Evolutionary conservation across 1,284 basidiomycete species (phyloP).

Genomic region (Ganoderma resinaceum): DNA sequence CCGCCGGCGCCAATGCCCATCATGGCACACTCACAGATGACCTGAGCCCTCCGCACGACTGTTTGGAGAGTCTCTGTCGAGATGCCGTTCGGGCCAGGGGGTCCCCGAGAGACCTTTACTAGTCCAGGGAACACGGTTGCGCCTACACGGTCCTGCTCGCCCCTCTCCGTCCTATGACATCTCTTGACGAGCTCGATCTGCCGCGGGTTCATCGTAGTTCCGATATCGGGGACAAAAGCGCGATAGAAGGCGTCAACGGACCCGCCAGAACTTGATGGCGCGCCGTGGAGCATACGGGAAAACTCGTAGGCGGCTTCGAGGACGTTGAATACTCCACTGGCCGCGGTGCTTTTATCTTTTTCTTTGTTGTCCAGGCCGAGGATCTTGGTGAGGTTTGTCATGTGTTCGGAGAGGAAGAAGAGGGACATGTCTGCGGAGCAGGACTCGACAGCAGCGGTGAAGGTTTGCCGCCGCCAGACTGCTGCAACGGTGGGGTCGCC

Average conservation of each 20-base stretch:
- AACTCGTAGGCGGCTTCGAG: slow-evolving; percentile 76
- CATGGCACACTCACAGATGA: slow-evolving; percentile 82
- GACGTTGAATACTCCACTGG: slow-evolving; percentile 55
- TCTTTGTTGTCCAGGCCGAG: slow-evolving; percentile 43
- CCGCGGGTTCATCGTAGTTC: slow-evolving; percentile 65
- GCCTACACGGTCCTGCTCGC: slow-evolving; percentile 75
- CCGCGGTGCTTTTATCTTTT: slow-evolving; percentile 39
- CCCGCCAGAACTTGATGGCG: slow-evolving; percentile 60
- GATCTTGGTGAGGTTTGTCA: slow-evolving; percentile 62
- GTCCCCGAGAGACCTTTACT: slow-evolving; percentile 72
- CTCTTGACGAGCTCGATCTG: slow-evolving; percentile 83
- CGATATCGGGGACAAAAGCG: slow-evolving; percentile 81
- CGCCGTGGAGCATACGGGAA: slow-evolving; percentile 82
- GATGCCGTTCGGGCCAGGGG: slow-evolving; percentile 42
- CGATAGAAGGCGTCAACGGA: slow-evolving; percentile 77
- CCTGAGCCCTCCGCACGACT: slow-evolving; percentile 81
- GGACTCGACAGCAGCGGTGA: slow-evolving; percentile 79
- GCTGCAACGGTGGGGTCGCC: slow-evolving; percentile 82
- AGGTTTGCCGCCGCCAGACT: slow-evolving; percentile 86
- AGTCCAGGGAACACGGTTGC: slow-evolving; percentile 84
- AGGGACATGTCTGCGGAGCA: slow-evolving; percentile 72
- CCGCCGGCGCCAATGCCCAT: slow-evolving; percentile 7
- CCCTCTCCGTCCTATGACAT: slow-evolving; percentile 74
- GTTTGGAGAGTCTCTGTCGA: slow-evolving; percentile 64
- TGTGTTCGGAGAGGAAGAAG: slow-evolving; percentile 70